A percentile compares a stretch with the other conserved stretches of the same genome.
phyloP scores from a whole-genome alignment of 495 filamentous ascomycete species.

The Amorphotheca resinae region DNA sequence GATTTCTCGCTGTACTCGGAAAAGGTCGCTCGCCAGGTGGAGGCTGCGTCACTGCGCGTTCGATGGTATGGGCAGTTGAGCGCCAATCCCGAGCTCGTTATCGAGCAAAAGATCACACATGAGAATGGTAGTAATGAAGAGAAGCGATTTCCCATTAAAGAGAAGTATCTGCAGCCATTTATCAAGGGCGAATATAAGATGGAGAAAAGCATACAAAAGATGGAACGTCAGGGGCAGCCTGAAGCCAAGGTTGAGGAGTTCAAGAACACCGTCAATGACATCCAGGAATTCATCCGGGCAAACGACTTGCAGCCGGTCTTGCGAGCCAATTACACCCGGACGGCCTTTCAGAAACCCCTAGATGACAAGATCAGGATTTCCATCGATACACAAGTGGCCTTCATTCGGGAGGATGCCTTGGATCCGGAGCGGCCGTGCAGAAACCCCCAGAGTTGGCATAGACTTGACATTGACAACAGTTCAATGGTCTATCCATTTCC shows the following conservation, averaged over 20 bases:
- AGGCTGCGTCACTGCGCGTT: slow-evolving; percentile 72
- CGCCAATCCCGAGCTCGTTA: slow-evolving; percentile 59
- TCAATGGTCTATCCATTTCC: slow-evolving; percentile 79
- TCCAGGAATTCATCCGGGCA: slow-evolving; percentile 69
- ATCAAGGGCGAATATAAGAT: slow-evolving; percentile 78
- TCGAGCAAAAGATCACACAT: slow-evolving; percentile 81
- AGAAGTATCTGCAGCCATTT: slow-evolving; percentile 86
- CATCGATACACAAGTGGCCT: slow-evolving; percentile 81
- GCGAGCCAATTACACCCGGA: slow-evolving; percentile 85
- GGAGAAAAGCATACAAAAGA: slow-evolving; percentile 78
- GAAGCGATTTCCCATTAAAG: slow-evolving; percentile 71
- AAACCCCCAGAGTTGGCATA: slow-evolving; percentile 81
- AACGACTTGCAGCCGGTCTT: slow-evolving; percentile 72
- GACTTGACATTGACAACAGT: slow-evolving; percentile 71
- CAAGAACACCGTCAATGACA: slow-evolving; percentile 56
- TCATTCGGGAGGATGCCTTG: slow-evolving; percentile 85
- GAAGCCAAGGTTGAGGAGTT: slow-evolving; percentile 54
- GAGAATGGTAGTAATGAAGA: slow-evolving; percentile 65
- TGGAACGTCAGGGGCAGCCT: slow-evolving; percentile 52
- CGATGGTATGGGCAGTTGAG: slow-evolving; percentile 85
- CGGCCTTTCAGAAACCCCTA: slow-evolving; percentile 91
- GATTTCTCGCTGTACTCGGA: slow-evolving; percentile 74
- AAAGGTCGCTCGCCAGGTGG: slow-evolving; percentile 65
- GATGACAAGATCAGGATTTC: slow-evolving; percentile 85
- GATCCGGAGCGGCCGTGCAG: slow-evolving; percentile 78